Percentiles rank a stretch among this genome's conserved stretches.
phyloP scores from a whole-genome alignment of 306 rosid genomes.

The Vicia sativa region DNA sequence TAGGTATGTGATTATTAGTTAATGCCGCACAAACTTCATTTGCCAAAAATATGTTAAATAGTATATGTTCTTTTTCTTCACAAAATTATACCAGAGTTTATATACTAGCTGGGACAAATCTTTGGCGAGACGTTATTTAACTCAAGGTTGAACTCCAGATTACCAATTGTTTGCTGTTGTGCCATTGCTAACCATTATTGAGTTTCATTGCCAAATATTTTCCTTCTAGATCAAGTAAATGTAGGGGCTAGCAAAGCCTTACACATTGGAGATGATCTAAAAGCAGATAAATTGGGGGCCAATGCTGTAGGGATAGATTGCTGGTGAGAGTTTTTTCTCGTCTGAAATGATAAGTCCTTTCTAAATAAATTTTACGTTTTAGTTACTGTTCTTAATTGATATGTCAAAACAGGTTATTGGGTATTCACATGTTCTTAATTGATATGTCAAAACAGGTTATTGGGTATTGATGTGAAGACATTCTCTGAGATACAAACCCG shows the following conservation, averaged over 20 bases:
- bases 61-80: background rate
- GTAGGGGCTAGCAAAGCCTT: slow-evolving; percentile 73
- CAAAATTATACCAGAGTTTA: no score
- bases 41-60: slow-evolving; percentile 15
- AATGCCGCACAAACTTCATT: background rate
- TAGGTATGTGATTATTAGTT: slow-evolving; percentile 54
- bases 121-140: no score
- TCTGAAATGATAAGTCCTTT: slow-evolving; percentile 16
- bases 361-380: background rate
- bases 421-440: slow-evolving; percentile 23
- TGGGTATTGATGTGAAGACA: slow-evolving; percentile 84
- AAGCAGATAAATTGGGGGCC: slow-evolving; percentile 83
- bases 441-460: slow-evolving; percentile 64
- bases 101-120: no score
- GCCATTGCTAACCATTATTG: background rate
- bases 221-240: slow-evolving; percentile 60
- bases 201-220: slow-evolving; percentile 6
- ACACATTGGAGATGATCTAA: slow-evolving; percentile 83
- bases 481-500: slow-evolving; percentile 62
- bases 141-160: background rate
- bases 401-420: no score
- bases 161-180: slow-evolving; percentile 5
- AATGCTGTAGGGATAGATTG: slow-evolving; percentile 81
- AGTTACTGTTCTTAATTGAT: slow-evolving; percentile 13
- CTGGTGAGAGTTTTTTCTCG: slow-evolving; percentile 58